Percentiles rank a stretch among this genome's conserved stretches.
These are phyloP conservation scores for Prunus armeniaca DNA, from an alignment of 306 rosid species.

Conservation along the genomic window DNA sequence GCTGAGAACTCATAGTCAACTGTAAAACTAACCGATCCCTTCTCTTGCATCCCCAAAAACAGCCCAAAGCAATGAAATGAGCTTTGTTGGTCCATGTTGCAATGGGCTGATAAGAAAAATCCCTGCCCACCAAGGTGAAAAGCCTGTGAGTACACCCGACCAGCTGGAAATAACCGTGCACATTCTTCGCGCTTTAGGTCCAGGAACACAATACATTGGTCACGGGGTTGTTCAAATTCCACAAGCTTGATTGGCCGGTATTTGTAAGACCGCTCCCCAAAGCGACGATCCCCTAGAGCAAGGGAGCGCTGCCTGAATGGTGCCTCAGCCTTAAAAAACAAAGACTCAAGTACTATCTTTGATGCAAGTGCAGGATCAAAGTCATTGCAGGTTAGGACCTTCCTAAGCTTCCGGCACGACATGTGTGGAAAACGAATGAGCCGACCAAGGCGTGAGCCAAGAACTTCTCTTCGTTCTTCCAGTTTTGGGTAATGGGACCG, in stretches of 20 bases:
- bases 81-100: conserved; percentile 47
- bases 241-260: conserved; percentile 44
- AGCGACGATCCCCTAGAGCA: conserved; percentile 34
- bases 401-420: conserved; percentile 46
- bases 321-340: conserved; percentile 47
- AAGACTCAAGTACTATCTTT: conserved; percentile 50
- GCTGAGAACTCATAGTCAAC: conserved; percentile 46
- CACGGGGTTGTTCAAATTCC: conserved; percentile 36
- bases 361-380: conserved; percentile 37
- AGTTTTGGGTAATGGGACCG: conserved; percentile 36
- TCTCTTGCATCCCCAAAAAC: conserved; percentile 42
- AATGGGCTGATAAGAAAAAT: conserved; percentile 47
- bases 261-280: conserved; percentile 44
- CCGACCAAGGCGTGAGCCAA: conserved; percentile 35
- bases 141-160: conserved; percentile 36
- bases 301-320: conserved; percentile 28
- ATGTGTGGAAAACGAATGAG: conserved; percentile 51
- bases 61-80: conserved; percentile 41
- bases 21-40: conserved; percentile 21
- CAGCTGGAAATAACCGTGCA: conserved; percentile 30
- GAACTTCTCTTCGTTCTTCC: conserved; percentile 34
- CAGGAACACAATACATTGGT: conserved; percentile 37
- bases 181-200: conserved; percentile 50
- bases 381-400: conserved; percentile 37
- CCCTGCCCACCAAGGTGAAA: conserved; percentile 41